phyloP scores from a whole-genome alignment of 2,329 filamentous ascomycete species.

The Neoarthrinium moseri region DNA sequence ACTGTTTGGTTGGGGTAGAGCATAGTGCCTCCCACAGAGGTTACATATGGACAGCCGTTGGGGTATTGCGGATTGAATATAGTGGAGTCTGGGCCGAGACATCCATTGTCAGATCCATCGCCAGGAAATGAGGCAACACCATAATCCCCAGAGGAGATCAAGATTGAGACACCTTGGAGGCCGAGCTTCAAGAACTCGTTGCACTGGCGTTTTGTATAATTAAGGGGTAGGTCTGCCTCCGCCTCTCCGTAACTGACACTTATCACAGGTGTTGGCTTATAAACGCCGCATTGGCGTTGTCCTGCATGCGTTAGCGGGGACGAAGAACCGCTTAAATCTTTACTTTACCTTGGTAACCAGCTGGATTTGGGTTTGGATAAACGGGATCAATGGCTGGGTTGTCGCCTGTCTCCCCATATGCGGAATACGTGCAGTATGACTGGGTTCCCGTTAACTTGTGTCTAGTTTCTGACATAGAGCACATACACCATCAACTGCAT shows the following conservation, averaged over 20 bases:
- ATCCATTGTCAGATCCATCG: constrained; percentile 24
- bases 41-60: constrained; percentile 46
- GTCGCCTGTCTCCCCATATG: constrained; percentile 22
- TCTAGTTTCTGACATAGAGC: background rate
- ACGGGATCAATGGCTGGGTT: constrained; percentile 13
- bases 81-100: constrained; percentile 26
- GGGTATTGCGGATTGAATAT: constrained; percentile 44
- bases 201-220: constrained; percentile 48
- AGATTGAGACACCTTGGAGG: constrained; percentile 42
- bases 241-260: constrained; percentile 52
- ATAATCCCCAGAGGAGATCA: constrained; percentile 40
- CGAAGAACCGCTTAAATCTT: no score
- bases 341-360: constrained; percentile 44
- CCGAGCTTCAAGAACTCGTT: constrained; percentile 48
- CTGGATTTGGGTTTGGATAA: constrained; percentile 43
- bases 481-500: constrained; percentile 36
- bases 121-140: constrained; percentile 27
- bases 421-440: constrained; percentile 25
- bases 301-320: no score
- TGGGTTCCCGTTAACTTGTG: background rate
- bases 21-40: constrained; percentile 36
- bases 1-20: constrained; percentile 15
- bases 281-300: constrained; percentile 30
- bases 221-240: constrained; percentile 46
- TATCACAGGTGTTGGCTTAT: constrained; percentile 53